Base-by-base conservation (phyloP, 306 rosid species). In the Spatholobus suberectus region DNA sequence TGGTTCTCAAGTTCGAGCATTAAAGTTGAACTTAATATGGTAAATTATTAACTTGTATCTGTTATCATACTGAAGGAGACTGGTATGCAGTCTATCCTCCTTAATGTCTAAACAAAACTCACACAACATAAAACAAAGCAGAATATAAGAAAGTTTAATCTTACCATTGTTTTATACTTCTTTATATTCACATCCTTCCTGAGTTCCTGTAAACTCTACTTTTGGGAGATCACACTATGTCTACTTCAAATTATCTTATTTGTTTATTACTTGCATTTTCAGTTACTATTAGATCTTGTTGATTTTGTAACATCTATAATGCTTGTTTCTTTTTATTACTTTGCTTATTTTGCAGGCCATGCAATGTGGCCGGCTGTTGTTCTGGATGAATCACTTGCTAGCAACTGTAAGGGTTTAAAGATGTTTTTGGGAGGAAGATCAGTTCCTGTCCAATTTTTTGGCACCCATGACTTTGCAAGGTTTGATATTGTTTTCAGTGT, bases 321-420 rank as follows among this genome's bases (percentile, higher is more conserved):
- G 47, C 47, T 66, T 34, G 73, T 20, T 34, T 68, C 62, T 21
- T 79, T 70, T 75, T 59, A 32, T 59, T 43, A 17, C 38, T 77
- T 80, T 65, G 52, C 74, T 66, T 86, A 67, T 75, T 85, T 86
- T 86, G 83, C 88, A 96, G 99, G 99, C 63, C 89, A 94, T 92
- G 98, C 99, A 69, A 94, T 94, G 99, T 96, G 99, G 99, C 99
- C 99, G 41, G 99, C 99, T 78, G 87, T 96, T 86, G 96, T 96
- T 77, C 88, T 96, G 73, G 98, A 96, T 41, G 98, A 96, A 85
- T 91, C 97, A 57, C 91, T 92, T 84, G 90, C 93, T 66, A 92
- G 95, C 81, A 93, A 86, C 70, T 90, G 94, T 34, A 92, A 91
- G 87, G 98, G 99, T 74, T 83, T 96, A 78, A 91, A 89, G 82